These are phyloP conservation scores for Cercospora sesami DNA, from an alignment of 2,329 filamentous ascomycete species.

Conservation along the genomic window DNA sequence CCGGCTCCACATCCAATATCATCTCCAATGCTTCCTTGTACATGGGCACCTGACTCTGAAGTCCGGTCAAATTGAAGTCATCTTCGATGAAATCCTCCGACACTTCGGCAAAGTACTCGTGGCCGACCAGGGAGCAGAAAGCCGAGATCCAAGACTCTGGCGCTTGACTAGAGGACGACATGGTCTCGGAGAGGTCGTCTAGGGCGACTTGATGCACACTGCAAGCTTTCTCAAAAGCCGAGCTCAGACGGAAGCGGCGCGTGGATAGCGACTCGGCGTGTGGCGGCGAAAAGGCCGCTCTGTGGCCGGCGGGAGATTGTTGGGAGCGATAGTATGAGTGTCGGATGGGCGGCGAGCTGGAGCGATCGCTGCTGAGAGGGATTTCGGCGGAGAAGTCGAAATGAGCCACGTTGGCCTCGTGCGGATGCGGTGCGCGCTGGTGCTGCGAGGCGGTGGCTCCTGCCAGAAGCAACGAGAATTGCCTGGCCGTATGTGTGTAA, in stretches of 20 bases:
- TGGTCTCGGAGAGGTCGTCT: conserved; percentile 38
- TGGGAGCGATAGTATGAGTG: conserved; percentile 7
- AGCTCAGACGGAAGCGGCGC: conserved; percentile 31
- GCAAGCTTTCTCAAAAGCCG: conserved; percentile 36
- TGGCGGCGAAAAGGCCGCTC: conserved; percentile 10
- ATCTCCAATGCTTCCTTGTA: conserved; percentile 99
- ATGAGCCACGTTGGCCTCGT: conserved; percentile 11
- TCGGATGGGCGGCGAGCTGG: conserved; percentile 11
- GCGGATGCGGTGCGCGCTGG: not conserved
- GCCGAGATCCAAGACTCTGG: conserved; percentile 96
- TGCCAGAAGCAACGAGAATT: conserved; percentile 7
- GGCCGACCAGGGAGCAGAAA: conserved; percentile 91
- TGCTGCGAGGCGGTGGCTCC: not conserved
- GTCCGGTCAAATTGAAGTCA: conserved; percentile 96
- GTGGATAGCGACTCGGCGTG: conserved; percentile 18
- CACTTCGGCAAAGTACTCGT: conserved; percentile 99
- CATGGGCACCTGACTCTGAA: conserved; percentile 94
- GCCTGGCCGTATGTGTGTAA: not conserved
- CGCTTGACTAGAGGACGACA: conserved; percentile 59
- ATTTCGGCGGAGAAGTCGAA: conserved; percentile 14
- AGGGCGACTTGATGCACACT: conserved; percentile 30
- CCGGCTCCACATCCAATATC: conserved; percentile 97
- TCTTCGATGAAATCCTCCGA: conserved; percentile 99
- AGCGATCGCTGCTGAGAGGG: conserved; percentile 20
- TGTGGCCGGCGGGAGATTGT: conserved; percentile 2